A percentile compares a stretch with the other conserved stretches of the same genome.
phyloP scores from a whole-genome alignment of 768 basidiomycete species.

The Trametes cingulata region DNA sequence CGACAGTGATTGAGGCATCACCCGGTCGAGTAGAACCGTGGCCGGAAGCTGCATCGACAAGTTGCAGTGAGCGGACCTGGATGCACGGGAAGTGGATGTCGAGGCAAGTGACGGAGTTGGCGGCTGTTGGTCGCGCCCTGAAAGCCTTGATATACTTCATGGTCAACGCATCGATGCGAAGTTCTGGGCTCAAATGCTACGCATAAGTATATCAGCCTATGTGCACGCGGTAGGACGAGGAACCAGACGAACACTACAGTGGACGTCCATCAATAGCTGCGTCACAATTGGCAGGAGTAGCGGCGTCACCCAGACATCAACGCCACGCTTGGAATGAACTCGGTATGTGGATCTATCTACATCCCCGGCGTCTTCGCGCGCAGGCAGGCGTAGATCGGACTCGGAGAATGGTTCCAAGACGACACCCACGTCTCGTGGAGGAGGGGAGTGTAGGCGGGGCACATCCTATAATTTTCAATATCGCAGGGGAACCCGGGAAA shows the following conservation, averaged over 20 bases:
- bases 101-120: conserved; percentile 29
- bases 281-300: conserved; percentile 47
- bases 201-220: background rate
- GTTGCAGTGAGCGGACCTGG: conserved; percentile 44
- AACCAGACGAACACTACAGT: conserved; percentile 42
- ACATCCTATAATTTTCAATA: background rate
- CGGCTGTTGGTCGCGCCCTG: background rate
- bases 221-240: background rate
- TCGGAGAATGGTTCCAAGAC: background rate
- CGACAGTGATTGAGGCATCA: conserved; percentile 31
- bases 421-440: background rate
- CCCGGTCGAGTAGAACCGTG: background rate
- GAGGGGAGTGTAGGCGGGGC: background rate
- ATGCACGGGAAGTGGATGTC: conserved; percentile 45
- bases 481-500: too few species aligned
- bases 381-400: background rate
- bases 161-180: conserved; percentile 45
- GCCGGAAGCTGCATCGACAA: background rate
- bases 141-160: conserved; percentile 36
- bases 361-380: background rate
- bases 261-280: conserved; percentile 49
- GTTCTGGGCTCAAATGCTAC: conserved; percentile 40
- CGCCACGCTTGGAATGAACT: conserved; percentile 38
- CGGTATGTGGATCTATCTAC: conserved; percentile 40
- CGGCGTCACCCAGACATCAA: conserved; percentile 56